phyloP scores from a whole-genome alignment of 768 basidiomycete genomes.

The Lyophyllum shimeji region DNA sequence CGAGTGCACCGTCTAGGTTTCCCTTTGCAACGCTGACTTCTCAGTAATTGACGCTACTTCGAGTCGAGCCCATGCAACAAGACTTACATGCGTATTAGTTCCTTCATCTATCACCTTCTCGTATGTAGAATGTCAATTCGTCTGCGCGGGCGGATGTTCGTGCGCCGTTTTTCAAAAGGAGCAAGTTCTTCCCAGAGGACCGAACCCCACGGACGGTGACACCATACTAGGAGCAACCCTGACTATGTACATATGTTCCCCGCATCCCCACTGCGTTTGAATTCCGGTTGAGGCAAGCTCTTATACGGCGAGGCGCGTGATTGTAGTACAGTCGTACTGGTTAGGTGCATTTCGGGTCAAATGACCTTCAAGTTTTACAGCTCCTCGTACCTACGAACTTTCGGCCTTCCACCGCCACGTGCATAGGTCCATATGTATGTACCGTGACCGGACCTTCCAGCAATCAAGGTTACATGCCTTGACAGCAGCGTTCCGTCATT shows the following conservation, averaged over 20 bases:
- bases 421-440: no score
- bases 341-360: no score
- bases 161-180: background rate
- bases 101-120: background rate
- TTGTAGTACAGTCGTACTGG: no score
- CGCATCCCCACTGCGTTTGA: background rate
- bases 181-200: background rate
- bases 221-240: background rate
- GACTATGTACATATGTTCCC: background rate
- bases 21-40: background rate
- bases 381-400: no score
- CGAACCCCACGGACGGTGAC: background rate
- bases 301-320: no score
- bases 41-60: background rate
- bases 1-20: background rate
- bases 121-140: background rate
- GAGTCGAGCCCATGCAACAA: background rate
- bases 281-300: no score
- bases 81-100: background rate
- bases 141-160: background rate
- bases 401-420: no score
- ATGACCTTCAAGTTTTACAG: no score
- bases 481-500: no score
- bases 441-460: no score
- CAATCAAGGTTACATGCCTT: no score